Evolutionary conservation across 192 early-diverging fungal genomes (phyloP).

Genomic region (Coemansia sp.): DNA sequence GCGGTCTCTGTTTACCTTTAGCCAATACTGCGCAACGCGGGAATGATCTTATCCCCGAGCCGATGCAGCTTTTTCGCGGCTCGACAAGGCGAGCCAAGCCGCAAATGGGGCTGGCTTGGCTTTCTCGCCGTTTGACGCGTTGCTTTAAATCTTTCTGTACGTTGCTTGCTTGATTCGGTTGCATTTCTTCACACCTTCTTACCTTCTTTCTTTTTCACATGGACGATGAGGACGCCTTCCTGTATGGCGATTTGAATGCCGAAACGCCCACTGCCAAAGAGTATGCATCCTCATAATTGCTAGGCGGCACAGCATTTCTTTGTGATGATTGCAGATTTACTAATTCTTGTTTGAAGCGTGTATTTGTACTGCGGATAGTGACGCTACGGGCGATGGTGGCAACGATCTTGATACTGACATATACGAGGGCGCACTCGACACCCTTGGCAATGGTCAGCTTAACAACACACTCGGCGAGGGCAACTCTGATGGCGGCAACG

Average conservation of each 20-base stretch:
- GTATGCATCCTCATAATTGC: neutral
- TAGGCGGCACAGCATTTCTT: neutral
- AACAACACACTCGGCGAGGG: neutral
- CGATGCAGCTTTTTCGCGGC: no score
- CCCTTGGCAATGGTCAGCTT: neutral
- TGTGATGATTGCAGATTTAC: neutral
- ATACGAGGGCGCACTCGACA: neutral
- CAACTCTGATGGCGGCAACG: neutral
- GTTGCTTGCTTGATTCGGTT: neutral
- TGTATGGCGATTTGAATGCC: conserved; percentile 42
- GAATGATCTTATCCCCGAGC: no score
- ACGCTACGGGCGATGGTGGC: neutral
- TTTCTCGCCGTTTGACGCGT: neutral
- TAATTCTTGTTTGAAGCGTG: neutral
- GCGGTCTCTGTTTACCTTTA: neutral
- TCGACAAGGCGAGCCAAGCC: no score
- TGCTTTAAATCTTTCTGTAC: neutral
- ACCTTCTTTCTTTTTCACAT: conserved; percentile 20
- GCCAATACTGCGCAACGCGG: no score
- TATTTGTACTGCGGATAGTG: neutral
- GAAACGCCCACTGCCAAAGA: neutral
- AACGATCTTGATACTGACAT: neutral
- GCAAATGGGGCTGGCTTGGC: neutral
- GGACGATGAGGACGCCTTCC: conserved; percentile 49
- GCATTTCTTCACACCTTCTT: no score